A percentile compares a stretch with the other conserved stretches of the same genome.
Evolutionary conservation across 2,329 filamentous ascomycete species (phyloP).

Genomic region (Dactylellina haptotyla): DNA sequence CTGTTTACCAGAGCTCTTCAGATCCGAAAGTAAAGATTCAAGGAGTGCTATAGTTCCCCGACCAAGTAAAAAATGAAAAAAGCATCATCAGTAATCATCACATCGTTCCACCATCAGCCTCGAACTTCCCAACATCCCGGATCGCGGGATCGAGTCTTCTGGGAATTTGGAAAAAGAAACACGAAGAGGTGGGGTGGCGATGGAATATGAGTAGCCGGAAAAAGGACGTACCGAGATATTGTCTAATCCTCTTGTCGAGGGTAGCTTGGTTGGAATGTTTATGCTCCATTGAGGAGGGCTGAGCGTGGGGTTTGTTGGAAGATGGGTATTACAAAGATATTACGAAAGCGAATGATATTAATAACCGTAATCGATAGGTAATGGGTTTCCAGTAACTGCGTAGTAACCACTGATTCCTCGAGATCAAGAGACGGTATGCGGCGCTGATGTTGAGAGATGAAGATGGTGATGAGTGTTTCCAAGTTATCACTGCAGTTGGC

Average conservation of each 20-base stretch:
- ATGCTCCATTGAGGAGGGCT: conserved; percentile 32
- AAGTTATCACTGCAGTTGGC: too few relatives aligned
- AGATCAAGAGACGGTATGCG: too few relatives aligned
- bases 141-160: conserved; percentile 6
- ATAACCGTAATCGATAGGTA: background rate
- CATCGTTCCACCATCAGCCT: background rate
- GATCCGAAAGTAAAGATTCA: background rate
- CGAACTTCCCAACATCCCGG: conserved; percentile 29
- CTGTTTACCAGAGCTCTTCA: conserved; percentile 22
- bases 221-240: conserved; percentile 31
- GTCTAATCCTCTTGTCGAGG: conserved; percentile 40
- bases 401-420: too few relatives aligned
- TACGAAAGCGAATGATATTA: too few relatives aligned
- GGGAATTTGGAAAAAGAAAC: background rate
- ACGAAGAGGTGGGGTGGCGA: background rate
- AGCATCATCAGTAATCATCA: too few relatives aligned
- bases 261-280: conserved; percentile 33
- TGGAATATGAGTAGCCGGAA: background rate
- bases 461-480: too few relatives aligned
- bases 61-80: too few relatives aligned
- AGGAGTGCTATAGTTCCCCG: conserved; percentile 8
- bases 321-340: too few relatives aligned
- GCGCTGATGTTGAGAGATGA: background rate
- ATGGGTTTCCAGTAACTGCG: too few relatives aligned
- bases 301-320: background rate